These are phyloP conservation scores for Xylaria nigripes DNA, from an alignment of 495 filamentous ascomycete species.

Conservation along the genomic window DNA sequence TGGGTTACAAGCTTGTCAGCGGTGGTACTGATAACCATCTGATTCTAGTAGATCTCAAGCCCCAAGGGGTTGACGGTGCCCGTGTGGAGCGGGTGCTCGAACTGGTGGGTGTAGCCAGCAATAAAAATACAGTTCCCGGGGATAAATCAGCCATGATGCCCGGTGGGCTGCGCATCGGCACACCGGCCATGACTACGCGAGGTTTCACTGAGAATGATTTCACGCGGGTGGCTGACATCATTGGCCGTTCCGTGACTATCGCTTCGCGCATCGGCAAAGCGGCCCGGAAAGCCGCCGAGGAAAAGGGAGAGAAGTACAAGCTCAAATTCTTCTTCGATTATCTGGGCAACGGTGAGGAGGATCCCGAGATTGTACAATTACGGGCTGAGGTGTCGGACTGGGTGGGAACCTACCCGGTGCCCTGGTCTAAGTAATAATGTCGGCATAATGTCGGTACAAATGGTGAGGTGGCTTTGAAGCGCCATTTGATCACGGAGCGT, in stretches of 20 bases:
- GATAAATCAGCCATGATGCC: constrained; percentile 89
- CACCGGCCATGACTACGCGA: constrained; percentile 94
- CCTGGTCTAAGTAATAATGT: constrained; percentile 57
- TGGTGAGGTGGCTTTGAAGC: background rate
- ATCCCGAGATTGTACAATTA: constrained; percentile 78
- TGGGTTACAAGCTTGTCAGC: constrained; percentile 85
- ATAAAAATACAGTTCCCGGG: constrained; percentile 98
- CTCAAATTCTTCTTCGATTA: constrained; percentile 81
- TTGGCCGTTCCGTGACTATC: constrained; percentile 84
- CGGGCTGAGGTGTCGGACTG: constrained; percentile 89
- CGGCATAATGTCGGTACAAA: background rate
- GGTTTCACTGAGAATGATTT: constrained; percentile 87
- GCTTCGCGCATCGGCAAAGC: constrained; percentile 75
- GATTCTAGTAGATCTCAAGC: constrained; percentile 90
- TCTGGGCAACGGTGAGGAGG: constrained; percentile 71
- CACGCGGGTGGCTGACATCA: constrained; percentile 78
- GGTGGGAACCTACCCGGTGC: constrained; percentile 86
- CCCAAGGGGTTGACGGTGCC: constrained; percentile 79
- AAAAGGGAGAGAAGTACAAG: constrained; percentile 72
- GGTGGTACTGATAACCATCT: constrained; percentile 97
- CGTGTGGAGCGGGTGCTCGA: constrained; percentile 92
- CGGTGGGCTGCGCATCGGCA: constrained; percentile 84
- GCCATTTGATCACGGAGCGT: background rate
- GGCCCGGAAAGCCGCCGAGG: constrained; percentile 65
- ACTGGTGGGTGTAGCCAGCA: constrained; percentile 87